These are phyloP conservation scores for Diaporthe velutina DNA, from an alignment of 2,329 filamentous ascomycete species.

Conservation along the genomic window DNA sequence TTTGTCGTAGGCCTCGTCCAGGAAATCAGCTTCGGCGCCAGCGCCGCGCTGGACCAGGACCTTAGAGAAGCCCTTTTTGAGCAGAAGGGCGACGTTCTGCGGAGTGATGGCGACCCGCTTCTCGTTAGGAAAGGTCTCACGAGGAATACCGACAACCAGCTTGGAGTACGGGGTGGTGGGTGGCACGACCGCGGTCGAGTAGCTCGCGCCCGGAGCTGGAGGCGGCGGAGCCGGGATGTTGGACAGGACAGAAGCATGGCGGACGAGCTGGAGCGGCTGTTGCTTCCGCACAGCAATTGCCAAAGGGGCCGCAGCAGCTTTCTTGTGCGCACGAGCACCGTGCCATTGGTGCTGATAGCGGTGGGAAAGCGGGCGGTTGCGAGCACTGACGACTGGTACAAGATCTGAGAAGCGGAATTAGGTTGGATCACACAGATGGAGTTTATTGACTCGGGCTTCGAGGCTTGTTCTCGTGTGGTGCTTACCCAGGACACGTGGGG, in stretches of 20 bases:
- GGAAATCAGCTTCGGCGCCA: slow-evolving; percentile 82
- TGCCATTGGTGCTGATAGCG: slow-evolving; percentile 54
- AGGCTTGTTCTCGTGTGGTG: slow-evolving; percentile 1
- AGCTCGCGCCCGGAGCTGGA: slow-evolving; percentile 44
- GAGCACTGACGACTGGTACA: slow-evolving; percentile 18
- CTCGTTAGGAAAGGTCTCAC: slow-evolving; percentile 83
- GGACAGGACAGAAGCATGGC: slow-evolving; percentile 54
- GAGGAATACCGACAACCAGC: slow-evolving; percentile 83
- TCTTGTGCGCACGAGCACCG: slow-evolving; percentile 48
- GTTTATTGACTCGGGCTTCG: not conserved
- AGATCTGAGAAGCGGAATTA: slow-evolving; percentile 28
- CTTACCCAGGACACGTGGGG: slow-evolving; percentile 41
- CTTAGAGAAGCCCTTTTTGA: slow-evolving; percentile 86
- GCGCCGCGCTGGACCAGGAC: slow-evolving; percentile 86
- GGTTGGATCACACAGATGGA: not conserved
- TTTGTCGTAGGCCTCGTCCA: slow-evolving; percentile 80
- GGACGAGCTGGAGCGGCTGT: slow-evolving; percentile 54
- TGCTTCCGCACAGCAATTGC: slow-evolving; percentile 44
- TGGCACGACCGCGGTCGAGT: slow-evolving; percentile 57
- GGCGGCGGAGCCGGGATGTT: slow-evolving; percentile 42
- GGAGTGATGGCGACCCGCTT: slow-evolving; percentile 88
- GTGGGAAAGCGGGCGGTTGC: slow-evolving; percentile 34
- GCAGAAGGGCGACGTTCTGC: slow-evolving; percentile 82
- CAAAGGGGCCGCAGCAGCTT: slow-evolving; percentile 41
- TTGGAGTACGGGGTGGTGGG: slow-evolving; percentile 74